These are phyloP conservation scores for Pseudonitzschia multistriata DNA, from an alignment of 108 stramenopile genomes.

Conservation along the genomic window DNA sequence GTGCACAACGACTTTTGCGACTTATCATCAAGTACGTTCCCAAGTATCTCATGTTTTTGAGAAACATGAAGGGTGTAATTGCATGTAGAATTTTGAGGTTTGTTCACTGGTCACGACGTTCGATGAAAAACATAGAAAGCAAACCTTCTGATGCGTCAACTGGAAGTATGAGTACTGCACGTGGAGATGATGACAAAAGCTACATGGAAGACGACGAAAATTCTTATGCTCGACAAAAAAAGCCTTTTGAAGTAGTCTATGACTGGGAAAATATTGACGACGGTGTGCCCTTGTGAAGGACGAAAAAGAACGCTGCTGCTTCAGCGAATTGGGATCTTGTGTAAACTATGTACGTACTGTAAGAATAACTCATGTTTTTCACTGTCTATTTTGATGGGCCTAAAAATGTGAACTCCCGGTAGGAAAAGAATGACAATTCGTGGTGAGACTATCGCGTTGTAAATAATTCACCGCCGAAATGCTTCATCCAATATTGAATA, in stretches of 20 bases:
- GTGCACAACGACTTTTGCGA: slow-evolving; percentile 54
- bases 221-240: neutral
- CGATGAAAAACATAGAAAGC: slow-evolving; percentile 19
- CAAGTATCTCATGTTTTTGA: slow-evolving; percentile 75
- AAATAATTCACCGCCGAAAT: too few species aligned
- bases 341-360: neutral
- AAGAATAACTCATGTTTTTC: too few species aligned
- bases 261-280: slow-evolving; percentile 47
- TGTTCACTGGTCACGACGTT: slow-evolving; percentile 64
- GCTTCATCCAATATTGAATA: too few species aligned
- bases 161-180: slow-evolving; percentile 13
- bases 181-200: slow-evolving; percentile 23
- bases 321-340: neutral
- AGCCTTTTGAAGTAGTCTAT: slow-evolving; percentile 22
- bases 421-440: too few species aligned
- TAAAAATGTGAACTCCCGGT: too few species aligned
- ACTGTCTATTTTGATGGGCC: too few species aligned
- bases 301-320: too few species aligned
- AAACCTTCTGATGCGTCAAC: slow-evolving; percentile 25
- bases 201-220: neutral
- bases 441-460: too few species aligned
- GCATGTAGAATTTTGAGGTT: slow-evolving; percentile 62
- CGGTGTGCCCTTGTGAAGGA: slow-evolving; percentile 29
- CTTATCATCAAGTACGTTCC: slow-evolving; percentile 82
- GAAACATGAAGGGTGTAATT: slow-evolving; percentile 78